Evolutionary conservation across 371 early-diverging fungal species (phyloP).

Genomic region (Parasitella parasitica): DNA sequence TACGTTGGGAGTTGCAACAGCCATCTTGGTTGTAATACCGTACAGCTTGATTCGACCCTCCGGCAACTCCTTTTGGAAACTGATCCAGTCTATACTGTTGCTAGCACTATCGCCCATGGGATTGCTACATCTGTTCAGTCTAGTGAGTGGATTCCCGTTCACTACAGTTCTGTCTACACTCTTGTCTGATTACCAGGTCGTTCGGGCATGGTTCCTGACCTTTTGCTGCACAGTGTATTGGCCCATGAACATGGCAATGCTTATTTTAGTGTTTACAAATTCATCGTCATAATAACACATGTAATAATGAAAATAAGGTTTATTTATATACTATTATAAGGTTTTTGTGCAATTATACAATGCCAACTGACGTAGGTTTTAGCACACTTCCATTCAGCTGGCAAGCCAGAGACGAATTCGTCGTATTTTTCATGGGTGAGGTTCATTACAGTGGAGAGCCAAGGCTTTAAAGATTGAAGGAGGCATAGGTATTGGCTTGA

Average conservation of each 20-base stretch:
- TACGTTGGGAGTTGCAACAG: constrained; percentile 74
- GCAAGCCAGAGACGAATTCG: constrained; percentile 28
- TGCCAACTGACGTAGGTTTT: constrained; percentile 49
- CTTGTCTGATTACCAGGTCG: constrained; percentile 57
- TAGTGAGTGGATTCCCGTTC: constrained; percentile 25
- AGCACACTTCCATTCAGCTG: constrained; percentile 39
- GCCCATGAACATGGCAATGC: constrained; percentile 67
- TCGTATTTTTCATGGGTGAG: constrained; percentile 31
- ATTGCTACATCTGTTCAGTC: constrained; percentile 30
- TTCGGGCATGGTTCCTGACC: constrained; percentile 64
- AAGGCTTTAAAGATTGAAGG: constrained; percentile 36
- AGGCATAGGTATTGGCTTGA: constrained; percentile 38
- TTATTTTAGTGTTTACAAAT: constrained; percentile 37
- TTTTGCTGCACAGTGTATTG: constrained; percentile 62
- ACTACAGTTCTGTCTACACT: constrained; percentile 32
- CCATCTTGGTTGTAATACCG: constrained; percentile 66
- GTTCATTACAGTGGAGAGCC: constrained; percentile 38
- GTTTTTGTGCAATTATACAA: constrained; percentile 45
- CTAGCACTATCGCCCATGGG: constrained; percentile 56
- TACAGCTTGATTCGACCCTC: constrained; percentile 59
- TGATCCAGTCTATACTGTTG: constrained; percentile 55
- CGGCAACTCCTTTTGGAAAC: constrained; percentile 10
- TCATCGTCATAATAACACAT: constrained; percentile 1
- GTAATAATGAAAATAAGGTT: background rate
- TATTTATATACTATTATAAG: constrained; percentile 10